Percentiles rank a stretch among this genome's conserved stretches.
Conservation (phyloP, 139 green algal species). For the Coccomyxa sp. region DNA sequence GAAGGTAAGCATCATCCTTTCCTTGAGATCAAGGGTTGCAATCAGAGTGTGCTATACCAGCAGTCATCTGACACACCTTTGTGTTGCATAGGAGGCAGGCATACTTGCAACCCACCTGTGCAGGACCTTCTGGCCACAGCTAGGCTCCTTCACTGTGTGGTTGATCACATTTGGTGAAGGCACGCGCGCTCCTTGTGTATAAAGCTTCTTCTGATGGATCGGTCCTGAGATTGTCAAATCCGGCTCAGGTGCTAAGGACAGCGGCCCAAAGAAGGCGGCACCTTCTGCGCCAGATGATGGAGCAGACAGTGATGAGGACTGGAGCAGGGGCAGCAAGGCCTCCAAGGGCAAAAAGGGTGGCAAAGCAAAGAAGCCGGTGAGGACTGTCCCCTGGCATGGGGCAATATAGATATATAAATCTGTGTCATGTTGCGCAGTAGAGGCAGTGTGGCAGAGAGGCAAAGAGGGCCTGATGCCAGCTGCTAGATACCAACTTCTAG, state of each 20-base stretch:
- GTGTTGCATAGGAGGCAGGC: too few relatives aligned
- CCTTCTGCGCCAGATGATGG: conserved; percentile 12
- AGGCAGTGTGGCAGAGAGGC: too few relatives aligned
- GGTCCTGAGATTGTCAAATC: too few relatives aligned
- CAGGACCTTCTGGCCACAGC: too few relatives aligned
- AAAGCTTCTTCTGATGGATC: background rate
- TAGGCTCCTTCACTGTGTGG: background rate
- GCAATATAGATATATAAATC: too few relatives aligned
- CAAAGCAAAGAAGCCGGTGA: conserved; percentile 10
- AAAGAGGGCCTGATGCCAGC: background rate
- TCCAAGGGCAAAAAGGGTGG: conserved; percentile 43
- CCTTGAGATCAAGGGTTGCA: too few relatives aligned
- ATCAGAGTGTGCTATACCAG: too few relatives aligned
- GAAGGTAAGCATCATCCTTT: too few relatives aligned
- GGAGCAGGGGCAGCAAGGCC: conserved; percentile 23
- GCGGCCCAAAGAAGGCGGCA: conserved; percentile 1
- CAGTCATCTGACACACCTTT: too few relatives aligned
- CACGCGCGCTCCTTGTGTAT: background rate
- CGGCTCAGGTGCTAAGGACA: background rate
- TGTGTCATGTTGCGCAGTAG: too few relatives aligned
- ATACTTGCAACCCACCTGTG: too few relatives aligned
- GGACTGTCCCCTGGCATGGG: conserved; percentile 15
- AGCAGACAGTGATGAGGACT: conserved; percentile 49
- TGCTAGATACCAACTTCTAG: too few relatives aligned
- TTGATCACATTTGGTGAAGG: background rate